Percentiles rank a stretch among this genome's conserved stretches.
phyloP scores from a whole-genome alignment of 495 filamentous ascomycete species.

The Cercophora sp. region DNA sequence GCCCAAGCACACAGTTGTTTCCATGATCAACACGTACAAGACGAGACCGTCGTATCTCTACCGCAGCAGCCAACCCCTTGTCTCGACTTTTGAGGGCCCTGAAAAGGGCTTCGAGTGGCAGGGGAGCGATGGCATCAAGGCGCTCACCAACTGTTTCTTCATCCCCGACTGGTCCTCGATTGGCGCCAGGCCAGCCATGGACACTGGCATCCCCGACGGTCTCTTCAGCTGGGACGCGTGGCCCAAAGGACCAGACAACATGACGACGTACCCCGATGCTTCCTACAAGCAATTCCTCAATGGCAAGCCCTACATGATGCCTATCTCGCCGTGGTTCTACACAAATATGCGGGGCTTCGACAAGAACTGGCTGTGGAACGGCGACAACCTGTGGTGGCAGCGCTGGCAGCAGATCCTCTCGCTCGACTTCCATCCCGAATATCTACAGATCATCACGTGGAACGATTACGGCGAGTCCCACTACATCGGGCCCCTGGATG shows the following conservation, averaged over 20 bases:
- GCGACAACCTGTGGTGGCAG: slow-evolving; percentile 55
- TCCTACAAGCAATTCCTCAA: slow-evolving; percentile 23
- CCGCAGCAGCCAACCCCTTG: slow-evolving; percentile 17
- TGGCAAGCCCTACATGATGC: slow-evolving; percentile 38
- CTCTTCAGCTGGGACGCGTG: slow-evolving; percentile 38
- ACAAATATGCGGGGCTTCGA: slow-evolving; percentile 44
- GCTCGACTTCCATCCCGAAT: neutral
- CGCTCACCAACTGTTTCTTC: slow-evolving; percentile 24
- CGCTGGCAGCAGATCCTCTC: slow-evolving; percentile 6
- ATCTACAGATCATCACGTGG: slow-evolving; percentile 7
- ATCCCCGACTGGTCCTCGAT: slow-evolving; percentile 25
- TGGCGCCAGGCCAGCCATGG: slow-evolving; percentile 10
- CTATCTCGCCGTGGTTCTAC: slow-evolving; percentile 70
- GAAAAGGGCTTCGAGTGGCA: slow-evolving; percentile 19
- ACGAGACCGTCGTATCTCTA: slow-evolving; percentile 25
- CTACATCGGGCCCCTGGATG: slow-evolving; percentile 54
- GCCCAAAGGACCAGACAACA: slow-evolving; percentile 44
- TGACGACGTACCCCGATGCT: slow-evolving; percentile 33
- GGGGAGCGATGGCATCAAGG: slow-evolving; percentile 30
- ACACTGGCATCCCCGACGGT: slow-evolving; percentile 23
- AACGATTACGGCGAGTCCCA: slow-evolving; percentile 49
- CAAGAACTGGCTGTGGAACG: slow-evolving; percentile 8
- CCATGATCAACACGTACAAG: slow-evolving; percentile 26
- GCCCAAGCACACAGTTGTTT: slow-evolving; percentile 24
- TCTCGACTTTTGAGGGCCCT: slow-evolving; percentile 21